Percentiles rank a stretch among this genome's conserved stretches.
These are phyloP conservation scores for Salvia sclarea DNA, from an alignment of 305 asterid genomes.

Conservation along the genomic window DNA sequence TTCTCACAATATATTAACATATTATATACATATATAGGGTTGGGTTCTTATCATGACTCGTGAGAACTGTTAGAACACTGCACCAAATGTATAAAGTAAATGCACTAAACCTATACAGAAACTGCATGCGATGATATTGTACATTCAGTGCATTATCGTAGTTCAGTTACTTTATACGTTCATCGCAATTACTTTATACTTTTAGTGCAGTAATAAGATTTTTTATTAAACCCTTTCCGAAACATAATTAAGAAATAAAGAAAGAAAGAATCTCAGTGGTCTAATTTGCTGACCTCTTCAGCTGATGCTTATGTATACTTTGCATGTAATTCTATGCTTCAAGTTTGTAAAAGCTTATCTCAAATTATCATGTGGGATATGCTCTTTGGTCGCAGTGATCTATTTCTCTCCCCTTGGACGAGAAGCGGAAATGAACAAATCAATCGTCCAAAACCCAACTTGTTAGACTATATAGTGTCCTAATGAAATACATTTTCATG, in stretches of 20 bases:
- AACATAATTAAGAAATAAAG: too few relatives aligned
- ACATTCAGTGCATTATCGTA: too few relatives aligned
- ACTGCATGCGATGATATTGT: too few relatives aligned
- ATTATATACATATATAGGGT: too few relatives aligned
- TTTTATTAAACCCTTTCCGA: too few relatives aligned
- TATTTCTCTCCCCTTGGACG: conserved; percentile 21
- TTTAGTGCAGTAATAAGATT: too few relatives aligned
- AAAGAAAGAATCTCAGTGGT: conserved; percentile 10
- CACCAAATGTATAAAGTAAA: too few relatives aligned
- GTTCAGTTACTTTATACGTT: too few relatives aligned
- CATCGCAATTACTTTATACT: too few relatives aligned
- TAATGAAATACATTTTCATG: conserved; percentile 32
- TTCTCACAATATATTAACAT: not conserved
- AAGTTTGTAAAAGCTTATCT: conserved; percentile 22
- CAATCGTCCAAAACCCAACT: conserved; percentile 9
- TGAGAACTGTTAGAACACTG: too few relatives aligned
- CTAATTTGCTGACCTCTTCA: conserved; percentile 23
- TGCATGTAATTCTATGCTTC: conserved; percentile 24
- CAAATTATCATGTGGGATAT: conserved; percentile 10
- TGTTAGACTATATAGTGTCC: conserved; percentile 25
- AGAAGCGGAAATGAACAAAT: conserved; percentile 4
- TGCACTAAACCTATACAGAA: too few relatives aligned
- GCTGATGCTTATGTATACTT: conserved; percentile 9
- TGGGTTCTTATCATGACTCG: too few relatives aligned
- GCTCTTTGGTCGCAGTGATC: conserved; percentile 17